A percentile compares a stretch with the other conserved stretches of the same genome.
phyloP scores from a whole-genome alignment of 768 basidiomycete species.

The Trametes gibbosa region DNA sequence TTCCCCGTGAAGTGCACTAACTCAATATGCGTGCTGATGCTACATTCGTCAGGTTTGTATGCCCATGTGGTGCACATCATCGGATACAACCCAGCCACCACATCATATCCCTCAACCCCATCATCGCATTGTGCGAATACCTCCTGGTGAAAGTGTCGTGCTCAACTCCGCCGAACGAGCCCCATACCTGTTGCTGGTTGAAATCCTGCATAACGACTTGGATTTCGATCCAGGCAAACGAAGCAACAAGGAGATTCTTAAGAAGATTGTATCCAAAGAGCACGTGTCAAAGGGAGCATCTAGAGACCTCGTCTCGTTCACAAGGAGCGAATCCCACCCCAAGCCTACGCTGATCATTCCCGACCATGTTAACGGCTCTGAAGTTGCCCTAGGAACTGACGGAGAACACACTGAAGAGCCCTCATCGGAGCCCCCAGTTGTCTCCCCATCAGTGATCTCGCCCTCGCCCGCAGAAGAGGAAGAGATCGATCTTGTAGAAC shows the following conservation, averaged over 20 bases:
- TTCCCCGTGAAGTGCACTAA: neutral
- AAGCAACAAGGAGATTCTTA: conserved; percentile 82
- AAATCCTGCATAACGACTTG: conserved; percentile 85
- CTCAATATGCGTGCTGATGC: neutral
- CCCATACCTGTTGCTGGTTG: conserved; percentile 89
- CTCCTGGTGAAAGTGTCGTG: conserved; percentile 96
- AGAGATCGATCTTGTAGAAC: conserved; percentile 96
- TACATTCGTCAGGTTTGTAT: conserved; percentile 62
- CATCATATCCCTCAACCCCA: conserved; percentile 59
- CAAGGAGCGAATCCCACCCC: conserved; percentile 6
- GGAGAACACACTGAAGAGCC: conserved; percentile 19
- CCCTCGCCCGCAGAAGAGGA: conserved; percentile 53
- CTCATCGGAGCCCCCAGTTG: conserved; percentile 3
- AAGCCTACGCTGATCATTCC: conserved; percentile 4
- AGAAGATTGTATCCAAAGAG: conserved; percentile 70
- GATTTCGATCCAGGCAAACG: conserved; percentile 88
- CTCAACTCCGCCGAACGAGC: conserved; percentile 96
- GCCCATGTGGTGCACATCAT: conserved; percentile 83
- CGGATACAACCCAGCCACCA: conserved; percentile 48
- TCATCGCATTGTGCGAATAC: conserved; percentile 94
- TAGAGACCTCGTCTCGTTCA: conserved; percentile 44
- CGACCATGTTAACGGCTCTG: conserved; percentile 18
- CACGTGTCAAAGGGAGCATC: conserved; percentile 56
- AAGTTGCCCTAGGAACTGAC: conserved; percentile 27
- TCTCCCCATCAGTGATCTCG: conserved; percentile 9